Percentiles rank a stretch among this genome's conserved stretches.
Conservation (phyloP, 371 early-diverging fungal genomes). For the Mucor saturninus region DNA sequence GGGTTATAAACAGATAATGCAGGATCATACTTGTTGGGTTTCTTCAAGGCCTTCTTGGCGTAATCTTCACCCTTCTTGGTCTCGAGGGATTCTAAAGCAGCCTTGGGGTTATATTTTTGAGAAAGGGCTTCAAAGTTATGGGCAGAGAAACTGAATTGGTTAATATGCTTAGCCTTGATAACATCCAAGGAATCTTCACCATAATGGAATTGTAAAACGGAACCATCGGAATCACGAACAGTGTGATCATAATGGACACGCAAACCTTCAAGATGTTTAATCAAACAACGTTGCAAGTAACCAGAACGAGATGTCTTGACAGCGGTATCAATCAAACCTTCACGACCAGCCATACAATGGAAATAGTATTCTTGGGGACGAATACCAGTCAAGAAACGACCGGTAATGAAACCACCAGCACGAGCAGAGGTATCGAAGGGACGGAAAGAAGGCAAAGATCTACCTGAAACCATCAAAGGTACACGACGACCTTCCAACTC, state of each 20-base stretch:
- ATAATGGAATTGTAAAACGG: conserved; percentile 97
- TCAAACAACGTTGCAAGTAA: conserved; percentile 99
- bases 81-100: conserved; percentile 75
- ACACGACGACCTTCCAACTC: conserved; percentile 99
- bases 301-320: conserved; percentile 99
- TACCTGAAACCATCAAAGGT: conserved; percentile 97
- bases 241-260: conserved; percentile 97
- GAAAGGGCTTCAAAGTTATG: conserved; percentile 87
- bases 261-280: conserved; percentile 99
- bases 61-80: conserved; percentile 79
- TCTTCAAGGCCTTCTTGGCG: conserved; percentile 79
- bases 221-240: conserved; percentile 94
- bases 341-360: conserved; percentile 99
- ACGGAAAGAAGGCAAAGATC: conserved; percentile 96
- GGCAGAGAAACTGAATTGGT: conserved; percentile 92
- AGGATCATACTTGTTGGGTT: conserved; percentile 80
- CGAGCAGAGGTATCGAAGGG: conserved; percentile 88
- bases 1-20: conserved; percentile 84
- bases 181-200: conserved; percentile 99
- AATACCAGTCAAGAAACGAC: conserved; percentile 99
- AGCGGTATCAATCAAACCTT: conserved; percentile 99
- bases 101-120: conserved; percentile 79
- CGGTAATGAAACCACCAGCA: conserved; percentile 98
- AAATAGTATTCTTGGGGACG: conserved; percentile 93
- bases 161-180: conserved; percentile 91